phyloP scores from a whole-genome alignment of 345 rosid species.

The Bruguiera parviflora region DNA sequence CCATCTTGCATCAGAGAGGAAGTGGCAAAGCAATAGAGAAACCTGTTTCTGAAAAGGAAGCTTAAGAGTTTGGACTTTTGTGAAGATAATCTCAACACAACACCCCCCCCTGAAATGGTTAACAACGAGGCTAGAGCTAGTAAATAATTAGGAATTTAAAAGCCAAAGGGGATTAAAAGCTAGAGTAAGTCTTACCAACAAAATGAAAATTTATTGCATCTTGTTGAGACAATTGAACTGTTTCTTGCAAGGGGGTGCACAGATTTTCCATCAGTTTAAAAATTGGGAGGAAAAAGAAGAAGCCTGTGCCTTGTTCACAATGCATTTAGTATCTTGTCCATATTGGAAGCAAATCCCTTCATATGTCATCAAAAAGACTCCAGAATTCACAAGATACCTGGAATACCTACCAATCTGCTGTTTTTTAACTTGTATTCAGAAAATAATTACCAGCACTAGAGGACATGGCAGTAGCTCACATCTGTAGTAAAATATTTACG shows the following conservation, averaged over 20 bases:
- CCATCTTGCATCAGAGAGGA: too few species aligned
- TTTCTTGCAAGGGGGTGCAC: slow-evolving; percentile 74
- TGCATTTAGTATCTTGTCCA: slow-evolving; percentile 5
- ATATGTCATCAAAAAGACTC: slow-evolving; percentile 12
- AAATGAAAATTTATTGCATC: slow-evolving; percentile 61
- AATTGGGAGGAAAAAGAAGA: slow-evolving; percentile 89
- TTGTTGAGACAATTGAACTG: slow-evolving; percentile 81
- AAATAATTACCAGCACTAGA: slow-evolving; percentile 67
- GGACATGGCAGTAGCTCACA: slow-evolving; percentile 69
- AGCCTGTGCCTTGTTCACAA: slow-evolving; percentile 72
- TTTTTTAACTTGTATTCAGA: slow-evolving; percentile 81
- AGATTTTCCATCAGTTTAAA: slow-evolving; percentile 91
- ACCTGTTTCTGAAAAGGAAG: too few species aligned
- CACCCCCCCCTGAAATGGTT: too few species aligned
- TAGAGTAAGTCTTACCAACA: slow-evolving; percentile 47
- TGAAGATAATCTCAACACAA: not conserved
- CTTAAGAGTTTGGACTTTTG: too few species aligned
- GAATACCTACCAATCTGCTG: slow-evolving; percentile 67
- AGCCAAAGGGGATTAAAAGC: not conserved
- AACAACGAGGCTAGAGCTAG: too few species aligned
- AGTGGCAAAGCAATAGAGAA: too few species aligned
- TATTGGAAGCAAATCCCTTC: slow-evolving; percentile 14
- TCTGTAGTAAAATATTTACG: slow-evolving; percentile 43
- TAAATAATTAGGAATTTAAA: too few species aligned
- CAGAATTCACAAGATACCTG: slow-evolving; percentile 48